A percentile compares a stretch with the other conserved stretches of the same genome.
These are phyloP conservation scores for Oryza punctata DNA, from an alignment of 176 grass and related monocot species.

Conservation along the genomic window DNA sequence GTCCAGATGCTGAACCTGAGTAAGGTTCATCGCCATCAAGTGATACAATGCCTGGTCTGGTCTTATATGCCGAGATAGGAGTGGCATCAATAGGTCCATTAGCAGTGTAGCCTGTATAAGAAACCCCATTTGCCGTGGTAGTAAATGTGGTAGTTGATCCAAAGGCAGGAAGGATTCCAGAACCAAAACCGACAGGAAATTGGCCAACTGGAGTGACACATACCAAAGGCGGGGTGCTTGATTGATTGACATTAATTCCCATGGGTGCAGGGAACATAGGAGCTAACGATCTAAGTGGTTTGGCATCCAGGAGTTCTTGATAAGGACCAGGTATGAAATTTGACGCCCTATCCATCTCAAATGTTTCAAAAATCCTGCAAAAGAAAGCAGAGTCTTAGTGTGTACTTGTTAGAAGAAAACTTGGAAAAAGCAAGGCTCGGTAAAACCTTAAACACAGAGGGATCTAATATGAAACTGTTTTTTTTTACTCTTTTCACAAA, in stretches of 20 bases:
- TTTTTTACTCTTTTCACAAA: constrained; percentile 27
- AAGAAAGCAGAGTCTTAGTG: constrained; percentile 28
- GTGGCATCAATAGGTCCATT: constrained; percentile 72
- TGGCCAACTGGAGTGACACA: constrained; percentile 69
- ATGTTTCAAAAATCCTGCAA: constrained; percentile 30
- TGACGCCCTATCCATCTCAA: constrained; percentile 50
- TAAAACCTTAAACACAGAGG: neutral
- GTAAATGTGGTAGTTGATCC: constrained; percentile 30
- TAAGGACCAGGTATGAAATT: constrained; percentile 53
- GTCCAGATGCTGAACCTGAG: constrained; percentile 17
- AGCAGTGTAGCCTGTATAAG: constrained; percentile 31
- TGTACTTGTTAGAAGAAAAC: constrained; percentile 11
- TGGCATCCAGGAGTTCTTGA: constrained; percentile 79
- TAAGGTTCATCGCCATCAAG: constrained; percentile 51
- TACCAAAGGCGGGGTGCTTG: constrained; percentile 68
- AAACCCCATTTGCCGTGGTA: constrained; percentile 42
- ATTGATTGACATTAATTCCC: constrained; percentile 75
- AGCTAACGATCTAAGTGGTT: constrained; percentile 81
- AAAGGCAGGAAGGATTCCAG: constrained; percentile 41
- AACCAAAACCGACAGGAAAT: constrained; percentile 49
- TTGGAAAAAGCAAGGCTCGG: constrained; percentile 15
- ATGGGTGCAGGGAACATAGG: constrained; percentile 93
- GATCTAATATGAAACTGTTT: neutral
- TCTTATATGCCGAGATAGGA: constrained; percentile 80
- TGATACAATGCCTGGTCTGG: constrained; percentile 16